phyloP scores from a whole-genome alignment of 352 stramenopile genomes.

The Globisporangium rhizosaccharum region DNA sequence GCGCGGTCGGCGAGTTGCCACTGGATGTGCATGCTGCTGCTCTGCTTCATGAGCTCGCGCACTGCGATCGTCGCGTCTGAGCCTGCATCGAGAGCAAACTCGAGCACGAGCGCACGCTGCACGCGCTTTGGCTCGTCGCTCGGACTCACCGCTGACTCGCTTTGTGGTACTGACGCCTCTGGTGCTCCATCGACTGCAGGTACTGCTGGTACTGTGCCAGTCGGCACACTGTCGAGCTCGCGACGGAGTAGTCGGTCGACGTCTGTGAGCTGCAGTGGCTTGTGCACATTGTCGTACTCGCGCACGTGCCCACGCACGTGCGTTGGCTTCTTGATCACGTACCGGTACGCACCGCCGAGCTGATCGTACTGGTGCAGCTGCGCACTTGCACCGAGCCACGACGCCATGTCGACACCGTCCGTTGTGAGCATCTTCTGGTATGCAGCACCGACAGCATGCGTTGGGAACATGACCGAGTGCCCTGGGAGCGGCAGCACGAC shows the following conservation, averaged over 20 bases:
- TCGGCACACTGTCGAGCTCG: neutral
- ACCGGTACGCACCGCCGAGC: conserved; percentile 87
- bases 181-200: neutral
- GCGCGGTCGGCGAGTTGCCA: conserved; percentile 37
- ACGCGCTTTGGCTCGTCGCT: conserved; percentile 5
- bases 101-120: conserved; percentile 42
- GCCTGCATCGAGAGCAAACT: conserved; percentile 56
- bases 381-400: conserved; percentile 11
- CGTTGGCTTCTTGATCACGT: conserved; percentile 84
- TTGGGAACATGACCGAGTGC: conserved; percentile 79
- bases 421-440: conserved; percentile 52
- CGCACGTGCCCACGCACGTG: conserved; percentile 84
- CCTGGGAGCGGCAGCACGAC: conserved; percentile 94
- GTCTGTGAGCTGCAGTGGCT: conserved; percentile 89
- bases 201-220: neutral
- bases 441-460: conserved; percentile 49
- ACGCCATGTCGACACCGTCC: conserved; percentile 52
- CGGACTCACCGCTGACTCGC: neutral
- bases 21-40: conserved; percentile 74
- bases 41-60: conserved; percentile 94
- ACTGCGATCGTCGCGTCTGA: conserved; percentile 93
- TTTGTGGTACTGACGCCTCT: neutral
- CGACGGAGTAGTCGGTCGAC: conserved; percentile 50
- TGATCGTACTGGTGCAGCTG: conserved; percentile 56
- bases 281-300: conserved; percentile 82